Evolutionary conservation across 108 stramenopile species (phyloP), one percentile per base, ranked within the genome.

Genomic region (Nannochloropsis salina): DNA sequence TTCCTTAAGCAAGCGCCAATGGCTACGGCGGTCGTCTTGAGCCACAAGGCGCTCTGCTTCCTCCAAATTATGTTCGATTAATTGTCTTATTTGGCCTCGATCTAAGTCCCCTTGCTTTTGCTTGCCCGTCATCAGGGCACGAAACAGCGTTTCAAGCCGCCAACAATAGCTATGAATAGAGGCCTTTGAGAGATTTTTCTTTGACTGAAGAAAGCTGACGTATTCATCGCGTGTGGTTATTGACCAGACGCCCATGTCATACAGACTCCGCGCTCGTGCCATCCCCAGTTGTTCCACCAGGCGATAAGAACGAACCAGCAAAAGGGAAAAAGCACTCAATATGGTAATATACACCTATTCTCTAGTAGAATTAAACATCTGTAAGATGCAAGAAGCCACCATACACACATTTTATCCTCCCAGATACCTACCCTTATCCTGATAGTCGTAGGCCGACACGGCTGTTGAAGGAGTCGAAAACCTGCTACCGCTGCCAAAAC

Each of bases 161-260:
- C 61, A 74, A n/a, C 61, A 74, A 6, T 74, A 74, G 61, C 61
- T 74, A 74, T 74, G 61, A 74, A 74, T 74, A 3, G 61, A 74
- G 61, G 61, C 61, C 61, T 74, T 74, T 15, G 61, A 74, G 20
- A 74, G 61, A n/a, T n/a, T 74, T n/a, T 74, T 74, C n/a, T 74
- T 74, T n/a, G 61, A 74, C n/a, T 74, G 61, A 15, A 74, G 61
- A 8, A n/a, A 74, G 61, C 6, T 74, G 61, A 74, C 61, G n/a
- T 74, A 74, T n/a, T 74, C 61, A 74, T 74, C 61, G 8, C 61
- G 61, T 6, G 61, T 74, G 61, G 61, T 74, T n/a, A 74, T n/a
- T 15, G 61, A 74, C 61, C 61, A 74, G 61, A 74, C 61, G 61
- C 61, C 61, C 61, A n/a, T 74, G 61, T 74, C 61, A n/a, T n/a